phyloP scores from a whole-genome alignment of 192 early-diverging fungal species.

The Chytriomyces sp. region DNA sequence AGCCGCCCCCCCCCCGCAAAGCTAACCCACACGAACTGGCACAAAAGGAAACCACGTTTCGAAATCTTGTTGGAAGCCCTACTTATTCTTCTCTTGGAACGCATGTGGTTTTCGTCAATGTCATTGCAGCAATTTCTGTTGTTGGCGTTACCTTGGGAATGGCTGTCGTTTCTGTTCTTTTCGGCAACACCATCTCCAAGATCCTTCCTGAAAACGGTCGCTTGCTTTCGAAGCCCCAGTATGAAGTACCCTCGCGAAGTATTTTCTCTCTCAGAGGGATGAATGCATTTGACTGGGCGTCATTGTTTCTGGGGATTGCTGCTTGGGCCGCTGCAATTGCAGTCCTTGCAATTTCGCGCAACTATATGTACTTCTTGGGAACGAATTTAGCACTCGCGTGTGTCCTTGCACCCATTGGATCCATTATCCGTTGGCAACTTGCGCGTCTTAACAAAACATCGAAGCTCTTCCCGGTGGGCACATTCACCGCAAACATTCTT shows the following conservation, averaged over 20 bases:
- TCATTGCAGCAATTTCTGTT: background rate
- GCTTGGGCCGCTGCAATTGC: background rate
- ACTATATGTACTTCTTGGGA: conserved; percentile 1
- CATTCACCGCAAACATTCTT: conserved; percentile 20
- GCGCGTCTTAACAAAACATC: background rate
- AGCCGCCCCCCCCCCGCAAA: background rate
- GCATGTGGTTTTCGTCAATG: conserved; percentile 7
- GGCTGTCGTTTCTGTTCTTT: conserved; percentile 5
- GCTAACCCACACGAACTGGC: background rate
- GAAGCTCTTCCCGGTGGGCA: background rate
- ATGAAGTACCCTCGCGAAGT: background rate
- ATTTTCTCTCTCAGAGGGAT: background rate
- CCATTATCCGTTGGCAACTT: conserved; percentile 10
- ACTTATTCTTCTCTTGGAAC: background rate
- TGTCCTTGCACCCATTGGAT: conserved; percentile 12
- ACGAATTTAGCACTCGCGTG: background rate
- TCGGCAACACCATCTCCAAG: conserved; percentile 4
- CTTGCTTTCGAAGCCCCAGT: background rate
- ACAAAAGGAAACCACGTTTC: conserved; percentile 8
- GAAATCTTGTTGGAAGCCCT: conserved; percentile 19
- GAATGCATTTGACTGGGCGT: background rate
- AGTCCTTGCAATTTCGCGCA: conserved; percentile 1
- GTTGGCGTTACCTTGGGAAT: conserved; percentile 20
- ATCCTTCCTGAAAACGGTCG: background rate
- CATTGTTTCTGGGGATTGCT: background rate